phyloP scores from a whole-genome alignment of 495 filamentous ascomycete species.

The Xylaria flabelliformis region DNA sequence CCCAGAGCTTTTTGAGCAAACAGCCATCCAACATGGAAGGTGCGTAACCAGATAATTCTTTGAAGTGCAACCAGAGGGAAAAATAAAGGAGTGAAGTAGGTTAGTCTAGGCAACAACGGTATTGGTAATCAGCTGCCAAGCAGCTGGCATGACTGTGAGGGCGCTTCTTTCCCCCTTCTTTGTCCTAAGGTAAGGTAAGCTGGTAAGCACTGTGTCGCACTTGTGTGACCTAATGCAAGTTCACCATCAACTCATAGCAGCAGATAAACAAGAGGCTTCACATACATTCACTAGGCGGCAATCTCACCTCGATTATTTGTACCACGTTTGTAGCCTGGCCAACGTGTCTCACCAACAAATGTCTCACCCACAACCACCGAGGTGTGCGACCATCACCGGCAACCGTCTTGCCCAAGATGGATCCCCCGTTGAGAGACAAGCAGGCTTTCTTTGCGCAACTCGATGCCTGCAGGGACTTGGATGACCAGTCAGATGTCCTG shows the following conservation, averaged over 20 bases:
- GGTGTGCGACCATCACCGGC: not conserved
- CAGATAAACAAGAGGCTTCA: not conserved
- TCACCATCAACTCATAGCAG: not conserved
- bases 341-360: constrained; percentile 6
- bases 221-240: not conserved
- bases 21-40: not conserved
- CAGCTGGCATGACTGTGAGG: not conserved
- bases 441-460: constrained; percentile 38
- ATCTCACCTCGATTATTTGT: not conserved
- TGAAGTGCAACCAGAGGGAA: not conserved
- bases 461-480: constrained; percentile 18
- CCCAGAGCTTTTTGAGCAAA: no score
- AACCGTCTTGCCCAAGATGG: constrained; percentile 27
- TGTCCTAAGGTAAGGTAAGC: not conserved
- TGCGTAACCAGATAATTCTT: not conserved
- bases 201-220: not conserved
- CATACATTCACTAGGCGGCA: not conserved
- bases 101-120: not conserved
- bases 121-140: not conserved
- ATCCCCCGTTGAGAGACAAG: constrained; percentile 36
- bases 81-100: not conserved
- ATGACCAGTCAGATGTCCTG: constrained; percentile 32
- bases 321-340: not conserved
- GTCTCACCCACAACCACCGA: not conserved
- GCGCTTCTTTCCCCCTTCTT: not conserved